phyloP scores from a whole-genome alignment of 2,329 filamentous ascomycete genomes.

The Clarireedia hainanense region DNA sequence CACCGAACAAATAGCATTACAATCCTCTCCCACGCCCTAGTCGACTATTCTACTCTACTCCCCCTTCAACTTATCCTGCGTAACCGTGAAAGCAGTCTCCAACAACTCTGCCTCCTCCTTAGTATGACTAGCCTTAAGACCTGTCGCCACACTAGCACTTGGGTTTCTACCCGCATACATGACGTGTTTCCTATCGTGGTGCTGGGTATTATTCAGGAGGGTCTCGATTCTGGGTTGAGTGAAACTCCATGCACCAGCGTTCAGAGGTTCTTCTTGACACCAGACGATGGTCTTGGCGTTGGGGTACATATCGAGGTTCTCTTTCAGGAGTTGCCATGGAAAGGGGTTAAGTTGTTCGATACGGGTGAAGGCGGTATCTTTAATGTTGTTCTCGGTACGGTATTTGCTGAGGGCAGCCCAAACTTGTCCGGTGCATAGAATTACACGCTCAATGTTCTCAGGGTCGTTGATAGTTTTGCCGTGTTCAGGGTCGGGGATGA shows the following conservation, averaged over 20 bases:
- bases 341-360: slow-evolving; percentile 98
- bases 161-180: slow-evolving; percentile 95
- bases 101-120: slow-evolving; percentile 90
- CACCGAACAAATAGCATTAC: slow-evolving; percentile 5
- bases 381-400: slow-evolving; percentile 77
- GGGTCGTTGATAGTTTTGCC: slow-evolving; percentile 66
- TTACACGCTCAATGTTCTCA: slow-evolving; percentile 86
- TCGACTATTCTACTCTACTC: slow-evolving; percentile 20
- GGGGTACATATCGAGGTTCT: slow-evolving; percentile 94
- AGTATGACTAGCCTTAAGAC: slow-evolving; percentile 77
- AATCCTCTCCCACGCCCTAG: neutral
- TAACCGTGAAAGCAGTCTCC: slow-evolving; percentile 55
- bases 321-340: slow-evolving; percentile 94
- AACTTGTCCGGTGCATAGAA: slow-evolving; percentile 92
- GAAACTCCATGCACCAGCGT: slow-evolving; percentile 94
- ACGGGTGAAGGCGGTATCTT: slow-evolving; percentile 88
- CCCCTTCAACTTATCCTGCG: slow-evolving; percentile 62
- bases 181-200: slow-evolving; percentile 91
- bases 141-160: slow-evolving; percentile 88
- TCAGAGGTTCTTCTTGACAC: slow-evolving; percentile 95
- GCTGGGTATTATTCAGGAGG: slow-evolving; percentile 81
- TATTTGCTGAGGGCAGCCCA: slow-evolving; percentile 87
- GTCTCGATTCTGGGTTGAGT: slow-evolving; percentile 98
- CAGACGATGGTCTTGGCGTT: slow-evolving; percentile 97
- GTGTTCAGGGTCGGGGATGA: slow-evolving; percentile 87